A percentile compares a stretch with the other conserved stretches of the same genome.
Evolutionary conservation across 2,329 filamentous ascomycete species (phyloP).

Genomic region (Arthrinium puccinioides): DNA sequence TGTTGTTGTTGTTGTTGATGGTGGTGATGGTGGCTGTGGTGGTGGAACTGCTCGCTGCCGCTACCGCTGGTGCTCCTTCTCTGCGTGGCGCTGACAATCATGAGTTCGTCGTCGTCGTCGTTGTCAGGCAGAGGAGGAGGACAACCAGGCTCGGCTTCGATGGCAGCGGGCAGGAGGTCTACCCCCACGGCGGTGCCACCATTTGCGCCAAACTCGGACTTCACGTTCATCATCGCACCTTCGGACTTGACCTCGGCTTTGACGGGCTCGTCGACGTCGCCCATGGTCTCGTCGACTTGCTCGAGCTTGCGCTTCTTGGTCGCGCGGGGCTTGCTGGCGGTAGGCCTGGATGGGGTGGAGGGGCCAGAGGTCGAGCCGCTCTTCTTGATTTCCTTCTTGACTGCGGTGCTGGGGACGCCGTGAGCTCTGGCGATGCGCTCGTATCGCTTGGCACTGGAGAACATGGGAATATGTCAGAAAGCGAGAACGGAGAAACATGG

Average conservation of each 20-base stretch:
- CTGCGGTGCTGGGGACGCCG: conserved; percentile 30
- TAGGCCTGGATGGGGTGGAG: conserved; percentile 11
- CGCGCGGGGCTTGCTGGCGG: conserved; percentile 4
- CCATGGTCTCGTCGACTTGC: conserved; percentile 25
- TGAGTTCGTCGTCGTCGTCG: conserved; percentile 22
- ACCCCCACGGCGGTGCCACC: conserved; percentile 7
- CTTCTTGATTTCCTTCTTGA: conserved; percentile 15
- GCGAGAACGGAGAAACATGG: not conserved
- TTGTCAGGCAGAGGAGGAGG: conserved; percentile 1
- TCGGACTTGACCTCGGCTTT: conserved; percentile 27
- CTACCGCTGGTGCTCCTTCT: conserved; percentile 11
- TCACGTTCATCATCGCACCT: conserved; percentile 20
- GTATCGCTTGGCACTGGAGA: conserved; percentile 56
- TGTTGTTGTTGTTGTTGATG: not conserved
- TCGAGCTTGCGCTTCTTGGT: conserved; percentile 26
- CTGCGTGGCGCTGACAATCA: conserved; percentile 18
- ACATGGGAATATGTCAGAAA: not conserved
- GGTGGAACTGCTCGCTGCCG: conserved; percentile 7
- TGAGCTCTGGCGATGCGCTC: conserved; percentile 58
- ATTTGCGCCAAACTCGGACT: conserved; percentile 15
- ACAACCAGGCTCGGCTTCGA: not conserved
- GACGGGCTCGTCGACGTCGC: conserved; percentile 23
- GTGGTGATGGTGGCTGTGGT: conserved; percentile 11
- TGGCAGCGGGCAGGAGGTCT: not conserved
- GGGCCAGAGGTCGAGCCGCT: conserved; percentile 5